Base-by-base conservation (phyloP, 768 basidiomycete species). In the Phlegmacium glaucopus region DNA sequence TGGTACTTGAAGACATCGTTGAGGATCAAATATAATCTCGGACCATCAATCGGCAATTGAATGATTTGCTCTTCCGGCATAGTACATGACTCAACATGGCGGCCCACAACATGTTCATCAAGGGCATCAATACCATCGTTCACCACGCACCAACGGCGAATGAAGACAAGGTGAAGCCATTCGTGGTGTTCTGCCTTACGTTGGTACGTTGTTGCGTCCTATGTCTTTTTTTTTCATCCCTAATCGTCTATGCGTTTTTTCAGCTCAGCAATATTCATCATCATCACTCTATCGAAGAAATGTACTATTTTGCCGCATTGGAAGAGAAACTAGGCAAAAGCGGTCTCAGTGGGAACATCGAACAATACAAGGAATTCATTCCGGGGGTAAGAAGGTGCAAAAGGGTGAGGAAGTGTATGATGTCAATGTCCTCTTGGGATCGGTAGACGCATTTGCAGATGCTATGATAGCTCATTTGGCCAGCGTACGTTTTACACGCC, bases 361-460 rank as follows among this genome's bases (percentile, higher is more conserved):
- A 66, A 9, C 57, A 66, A 32, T 66, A 67, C 18, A 45, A 53
- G 13, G 36, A 29, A 4, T 69, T 69, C 45, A 50, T 61, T 15
- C 56, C 58, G 6, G 52, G 60, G 9, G 45, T 47, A 72, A 81
- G 50, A 78, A 81, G 29, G 77, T 85, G 9, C 76, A 80, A 56
- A 77, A 72, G 38, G 72, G 83, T 28, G 76, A 79, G 30, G 67
- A 71, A 41, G 72, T 78, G 51, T 85, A 85, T 54, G 77, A 82
- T 50, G 60, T 53, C 0, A 36, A 51, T 9, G 29, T 47, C 11
- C 42, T 65, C n/a, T 25, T 62, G 4, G 45, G 47, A 3, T 62
- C 56, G 40, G 54, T 67, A 34, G 54, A 62, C 30, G 37, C 38
- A 6, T 67, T 67, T 28, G 52, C 55, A 3, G 67, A 67, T 18